Conservation (phyloP, 495 filamentous ascomycete genomes). For the Tuber brumale region DNA sequence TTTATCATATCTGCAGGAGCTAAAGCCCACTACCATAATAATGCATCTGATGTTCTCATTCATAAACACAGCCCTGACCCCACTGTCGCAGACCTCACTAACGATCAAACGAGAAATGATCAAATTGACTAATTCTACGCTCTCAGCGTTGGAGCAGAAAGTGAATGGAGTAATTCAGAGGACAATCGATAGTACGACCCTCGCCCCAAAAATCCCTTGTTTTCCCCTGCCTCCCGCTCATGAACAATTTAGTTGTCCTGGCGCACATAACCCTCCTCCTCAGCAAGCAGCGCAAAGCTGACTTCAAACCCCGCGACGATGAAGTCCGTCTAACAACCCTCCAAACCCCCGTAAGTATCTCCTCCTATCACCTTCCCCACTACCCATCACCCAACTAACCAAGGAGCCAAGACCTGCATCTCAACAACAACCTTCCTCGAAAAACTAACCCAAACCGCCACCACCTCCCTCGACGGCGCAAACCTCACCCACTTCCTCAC, state of each 20-base stretch:
- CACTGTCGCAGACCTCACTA: slow-evolving; percentile 77
- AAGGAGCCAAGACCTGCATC: background rate
- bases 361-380: background rate
- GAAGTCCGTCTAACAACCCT: slow-evolving; percentile 73
- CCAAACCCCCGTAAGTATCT: slow-evolving; percentile 59
- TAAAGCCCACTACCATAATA: slow-evolving; percentile 77
- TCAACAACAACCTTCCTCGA: slow-evolving; percentile 53
- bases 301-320: slow-evolving; percentile 88
- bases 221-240: slow-evolving; percentile 6
- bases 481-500: slow-evolving; percentile 71
- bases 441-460: slow-evolving; percentile 54
- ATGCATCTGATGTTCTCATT: slow-evolving; percentile 88
- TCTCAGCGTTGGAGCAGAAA: slow-evolving; percentile 78
- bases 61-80: slow-evolving; percentile 85
- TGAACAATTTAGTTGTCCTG: slow-evolving; percentile 52
- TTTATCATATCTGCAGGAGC: slow-evolving; percentile 67
- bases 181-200: slow-evolving; percentile 57
- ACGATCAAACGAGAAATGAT: slow-evolving; percentile 88
- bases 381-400: background rate
- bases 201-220: background rate
- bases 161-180: slow-evolving; percentile 78
- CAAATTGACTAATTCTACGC: slow-evolving; percentile 64
- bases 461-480: slow-evolving; percentile 63
- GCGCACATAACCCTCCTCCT: slow-evolving; percentile 72
- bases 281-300: slow-evolving; percentile 74